phyloP scores from a whole-genome alignment of 306 rosid genomes.

The Castanea sativa region DNA sequence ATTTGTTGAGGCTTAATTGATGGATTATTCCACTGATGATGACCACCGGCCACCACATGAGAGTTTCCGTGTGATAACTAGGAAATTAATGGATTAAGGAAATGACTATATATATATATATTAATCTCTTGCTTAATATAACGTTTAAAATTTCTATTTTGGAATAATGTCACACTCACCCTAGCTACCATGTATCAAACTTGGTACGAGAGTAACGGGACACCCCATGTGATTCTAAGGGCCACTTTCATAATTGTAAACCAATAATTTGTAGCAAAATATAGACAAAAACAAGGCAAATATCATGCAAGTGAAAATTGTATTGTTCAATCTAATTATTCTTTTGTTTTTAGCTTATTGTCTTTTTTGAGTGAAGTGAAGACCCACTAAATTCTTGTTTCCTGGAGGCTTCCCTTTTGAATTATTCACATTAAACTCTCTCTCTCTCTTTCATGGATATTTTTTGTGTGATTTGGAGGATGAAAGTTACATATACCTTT shows the following conservation, averaged over 20 bases:
- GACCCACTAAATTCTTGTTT: constrained; percentile 37
- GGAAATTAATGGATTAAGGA: neutral
- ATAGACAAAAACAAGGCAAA: neutral
- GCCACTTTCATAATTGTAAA: constrained; percentile 24
- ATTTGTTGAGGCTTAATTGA: neutral
- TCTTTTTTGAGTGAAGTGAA: constrained; percentile 12
- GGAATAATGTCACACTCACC: constrained; percentile 13
- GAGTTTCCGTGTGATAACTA: neutral
- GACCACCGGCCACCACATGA: neutral
- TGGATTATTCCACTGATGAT: neutral
- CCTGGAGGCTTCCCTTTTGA: constrained; percentile 50
- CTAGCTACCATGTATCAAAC: constrained; percentile 2
- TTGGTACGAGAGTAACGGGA: constrained; percentile 25
- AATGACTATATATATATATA: neutral
- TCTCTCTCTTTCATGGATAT: too few species aligned
- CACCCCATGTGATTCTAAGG: constrained; percentile 68
- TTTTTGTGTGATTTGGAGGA: too few species aligned
- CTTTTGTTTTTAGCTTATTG: neutral
- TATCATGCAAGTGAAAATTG: constrained; percentile 17
- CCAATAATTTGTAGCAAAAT: constrained; percentile 36
- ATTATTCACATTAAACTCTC: constrained; percentile 12
- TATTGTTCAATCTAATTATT: neutral
- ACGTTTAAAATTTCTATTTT: neutral
- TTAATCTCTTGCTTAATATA: neutral
- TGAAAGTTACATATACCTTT: too few species aligned